Conservation (phyloP, 768 basidiomycete species). For the Grammothele lineata region DNA sequence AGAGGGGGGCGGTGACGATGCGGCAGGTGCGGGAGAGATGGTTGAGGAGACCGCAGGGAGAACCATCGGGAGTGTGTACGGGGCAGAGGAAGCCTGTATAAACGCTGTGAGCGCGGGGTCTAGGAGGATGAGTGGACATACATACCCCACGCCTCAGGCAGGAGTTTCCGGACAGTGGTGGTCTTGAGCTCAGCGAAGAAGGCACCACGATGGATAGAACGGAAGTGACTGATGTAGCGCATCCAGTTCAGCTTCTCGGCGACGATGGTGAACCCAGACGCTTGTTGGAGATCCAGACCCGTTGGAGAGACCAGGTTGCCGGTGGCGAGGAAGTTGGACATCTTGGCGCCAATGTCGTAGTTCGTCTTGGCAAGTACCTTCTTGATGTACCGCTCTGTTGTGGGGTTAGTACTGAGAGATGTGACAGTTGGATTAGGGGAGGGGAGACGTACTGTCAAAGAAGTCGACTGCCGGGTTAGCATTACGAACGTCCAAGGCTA, state of each 20-base stretch:
- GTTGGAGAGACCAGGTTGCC: conserved; percentile 94
- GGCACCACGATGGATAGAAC: conserved; percentile 97
- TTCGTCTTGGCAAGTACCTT: conserved; percentile 75
- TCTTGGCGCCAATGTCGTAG: conserved; percentile 86
- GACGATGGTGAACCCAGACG: conserved; percentile 97
- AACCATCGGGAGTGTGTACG: conserved; percentile 97
- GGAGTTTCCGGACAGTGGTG: conserved; percentile 91
- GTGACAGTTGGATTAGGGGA: neutral
- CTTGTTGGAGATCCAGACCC: conserved; percentile 95
- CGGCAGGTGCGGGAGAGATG: conserved; percentile 93
- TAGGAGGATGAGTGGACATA: neutral
- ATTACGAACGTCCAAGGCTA: conserved; percentile 70
- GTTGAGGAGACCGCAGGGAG: conserved; percentile 96
- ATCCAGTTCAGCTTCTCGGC: conserved; percentile 99
- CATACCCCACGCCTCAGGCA: conserved; percentile 97
- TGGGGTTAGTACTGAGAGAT: neutral
- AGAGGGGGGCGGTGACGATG: conserved; percentile 74
- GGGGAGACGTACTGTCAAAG: conserved; percentile 62
- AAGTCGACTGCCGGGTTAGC: conserved; percentile 80
- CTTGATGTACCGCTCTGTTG: conserved; percentile 71
- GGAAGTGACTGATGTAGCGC: conserved; percentile 97
- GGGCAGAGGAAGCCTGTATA: conserved; percentile 88
- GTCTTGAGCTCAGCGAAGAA: conserved; percentile 99
- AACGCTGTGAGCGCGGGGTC: conserved; percentile 8
- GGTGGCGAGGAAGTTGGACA: conserved; percentile 95